These are phyloP conservation scores for Fusarium odoratissimum DNA, from an alignment of 2,329 filamentous ascomycete species.

Conservation along the genomic window DNA sequence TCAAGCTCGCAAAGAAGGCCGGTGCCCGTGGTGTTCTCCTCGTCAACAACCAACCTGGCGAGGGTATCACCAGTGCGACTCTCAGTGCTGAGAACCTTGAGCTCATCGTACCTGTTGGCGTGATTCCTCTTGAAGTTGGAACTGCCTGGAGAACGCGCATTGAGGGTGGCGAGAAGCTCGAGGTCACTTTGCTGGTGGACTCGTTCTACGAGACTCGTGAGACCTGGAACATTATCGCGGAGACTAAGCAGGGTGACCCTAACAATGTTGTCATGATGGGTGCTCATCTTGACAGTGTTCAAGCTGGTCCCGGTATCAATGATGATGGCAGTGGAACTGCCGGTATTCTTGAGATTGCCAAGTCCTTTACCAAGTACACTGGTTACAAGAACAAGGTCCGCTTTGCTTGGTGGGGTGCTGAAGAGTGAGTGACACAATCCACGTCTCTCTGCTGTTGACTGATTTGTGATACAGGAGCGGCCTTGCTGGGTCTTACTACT, in stretches of 20 bases:
- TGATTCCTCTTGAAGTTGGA: slow-evolving; percentile 52
- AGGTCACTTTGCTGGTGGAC: slow-evolving; percentile 53
- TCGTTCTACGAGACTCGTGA: slow-evolving; percentile 51
- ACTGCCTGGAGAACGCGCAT: slow-evolving; percentile 51
- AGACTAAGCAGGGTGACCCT: slow-evolving; percentile 57
- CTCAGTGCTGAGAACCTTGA: slow-evolving; percentile 58
- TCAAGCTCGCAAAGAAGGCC: slow-evolving; percentile 56
- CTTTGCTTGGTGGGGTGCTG: slow-evolving; percentile 58
- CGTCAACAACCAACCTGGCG: slow-evolving; percentile 69
- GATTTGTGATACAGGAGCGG: slow-evolving; percentile 47
- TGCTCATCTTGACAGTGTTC: slow-evolving; percentile 56
- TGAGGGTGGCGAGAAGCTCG: slow-evolving; percentile 49
- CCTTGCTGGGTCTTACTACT: slow-evolving; percentile 58
- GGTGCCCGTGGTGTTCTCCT: slow-evolving; percentile 63
- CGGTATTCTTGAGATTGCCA: slow-evolving; percentile 54
- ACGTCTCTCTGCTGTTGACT: not conserved
- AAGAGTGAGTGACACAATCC: slow-evolving; percentile 48
- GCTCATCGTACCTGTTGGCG: slow-evolving; percentile 51
- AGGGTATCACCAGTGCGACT: slow-evolving; percentile 60
- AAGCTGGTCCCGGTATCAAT: slow-evolving; percentile 55
- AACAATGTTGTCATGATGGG: slow-evolving; percentile 57
- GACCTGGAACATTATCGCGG: slow-evolving; percentile 56
- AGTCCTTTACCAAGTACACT: slow-evolving; percentile 52
- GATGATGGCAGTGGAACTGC: slow-evolving; percentile 56
- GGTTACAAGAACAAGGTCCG: slow-evolving; percentile 57